Conservation (phyloP, 2,329 filamentous ascomycete genomes). For the Ceratocystis cubensis region DNA sequence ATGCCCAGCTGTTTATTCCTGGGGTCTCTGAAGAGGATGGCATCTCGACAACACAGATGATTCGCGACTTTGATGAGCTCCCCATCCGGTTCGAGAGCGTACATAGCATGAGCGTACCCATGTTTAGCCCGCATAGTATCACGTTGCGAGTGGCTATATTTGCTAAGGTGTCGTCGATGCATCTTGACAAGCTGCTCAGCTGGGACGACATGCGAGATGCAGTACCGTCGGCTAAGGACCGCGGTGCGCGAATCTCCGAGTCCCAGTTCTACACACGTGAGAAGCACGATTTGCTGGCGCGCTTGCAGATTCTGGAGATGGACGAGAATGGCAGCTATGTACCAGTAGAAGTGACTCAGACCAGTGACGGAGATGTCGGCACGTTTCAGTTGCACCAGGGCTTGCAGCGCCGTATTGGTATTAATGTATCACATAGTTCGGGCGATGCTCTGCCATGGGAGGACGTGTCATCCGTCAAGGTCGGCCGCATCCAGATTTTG, state of each 20-base stretch:
- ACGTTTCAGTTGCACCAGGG: slow-evolving; percentile 94
- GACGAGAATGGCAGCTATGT: slow-evolving; percentile 83
- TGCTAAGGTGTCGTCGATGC: slow-evolving; percentile 80
- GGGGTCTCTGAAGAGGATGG: slow-evolving; percentile 81
- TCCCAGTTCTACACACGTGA: slow-evolving; percentile 89
- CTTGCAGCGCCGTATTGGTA: slow-evolving; percentile 72
- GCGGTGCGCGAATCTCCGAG: slow-evolving; percentile 62
- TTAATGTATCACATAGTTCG: slow-evolving; percentile 84
- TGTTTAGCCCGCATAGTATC: slow-evolving; percentile 56
- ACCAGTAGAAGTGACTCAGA: slow-evolving; percentile 85
- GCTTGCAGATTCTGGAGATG: slow-evolving; percentile 81
- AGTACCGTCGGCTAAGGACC: slow-evolving; percentile 40
- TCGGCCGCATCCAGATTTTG: slow-evolving; percentile 70
- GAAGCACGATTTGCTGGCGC: slow-evolving; percentile 80
- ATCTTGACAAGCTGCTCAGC: slow-evolving; percentile 90
- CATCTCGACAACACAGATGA: slow-evolving; percentile 90
- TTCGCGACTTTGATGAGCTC: slow-evolving; percentile 84
- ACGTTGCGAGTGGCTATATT: slow-evolving; percentile 81
- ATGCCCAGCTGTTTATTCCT: slow-evolving; percentile 92
- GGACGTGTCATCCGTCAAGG: slow-evolving; percentile 61
- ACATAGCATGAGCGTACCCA: slow-evolving; percentile 89
- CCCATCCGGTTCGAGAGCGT: slow-evolving; percentile 92
- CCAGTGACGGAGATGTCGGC: slow-evolving; percentile 68
- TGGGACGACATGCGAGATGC: slow-evolving; percentile 97
- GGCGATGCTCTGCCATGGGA: slow-evolving; percentile 83